These are phyloP conservation scores for grape (Vitis vinifera) DNA, from an alignment of 164 flowering plant genomes.

Conservation along the genomic window ASM3070453v1 NC_081815.1:15038001-15038500, in stretches of 20 bases:
- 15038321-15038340: slow-evolving; percentile 7
- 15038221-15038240: slow-evolving; percentile 57
- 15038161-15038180: not conserved
- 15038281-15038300: slow-evolving; percentile 27
- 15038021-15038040: not conserved
- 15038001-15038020: not conserved
- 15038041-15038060: slow-evolving; percentile 38
- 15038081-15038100: slow-evolving; percentile 55
- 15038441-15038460: too few species aligned
- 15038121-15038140: slow-evolving; percentile 32
- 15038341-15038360: not conserved
- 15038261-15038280: slow-evolving; percentile 2
- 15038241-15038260: slow-evolving; percentile 23
- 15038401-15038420: slow-evolving; percentile 38
- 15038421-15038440: not conserved
- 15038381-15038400: slow-evolving; percentile 5
- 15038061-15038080: slow-evolving; percentile 47
- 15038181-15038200: slow-evolving; percentile 31
- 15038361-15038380: slow-evolving; percentile 23
- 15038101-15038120: slow-evolving; percentile 62
- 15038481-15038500: too few species aligned
- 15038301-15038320: slow-evolving; percentile 73
- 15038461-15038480: too few species aligned
- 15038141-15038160: slow-evolving; percentile 13
- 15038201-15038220: slow-evolving; percentile 44